A percentile compares a stretch with the other conserved stretches of the same genome.
phyloP scores from a whole-genome alignment of 331 rosid species.

The Rhamnella rubrinervis region DNA sequence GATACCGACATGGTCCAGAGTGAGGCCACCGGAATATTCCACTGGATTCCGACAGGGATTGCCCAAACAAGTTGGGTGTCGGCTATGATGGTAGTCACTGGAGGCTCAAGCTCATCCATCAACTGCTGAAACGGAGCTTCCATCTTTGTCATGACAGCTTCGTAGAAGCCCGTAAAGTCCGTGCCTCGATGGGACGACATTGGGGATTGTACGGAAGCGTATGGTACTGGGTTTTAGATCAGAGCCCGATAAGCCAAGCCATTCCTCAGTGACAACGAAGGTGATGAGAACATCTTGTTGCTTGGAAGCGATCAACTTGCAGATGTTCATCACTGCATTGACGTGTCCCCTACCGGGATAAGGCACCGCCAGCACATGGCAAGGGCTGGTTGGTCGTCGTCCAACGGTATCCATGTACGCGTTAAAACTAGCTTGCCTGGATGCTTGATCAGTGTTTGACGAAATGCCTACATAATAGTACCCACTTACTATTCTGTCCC shows the following conservation, averaged over 20 bases:
- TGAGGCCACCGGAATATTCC: slow-evolving; percentile 46
- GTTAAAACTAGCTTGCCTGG: no score
- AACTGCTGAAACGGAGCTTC: slow-evolving; percentile 45
- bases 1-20: slow-evolving; percentile 49
- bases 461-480: no score
- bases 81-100: slow-evolving; percentile 32
- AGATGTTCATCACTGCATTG: slow-evolving; percentile 56
- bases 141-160: slow-evolving; percentile 45
- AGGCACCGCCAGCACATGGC: slow-evolving; percentile 52
- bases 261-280: slow-evolving; percentile 51
- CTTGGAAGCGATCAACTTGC: slow-evolving; percentile 33
- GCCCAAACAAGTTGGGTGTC: slow-evolving; percentile 42
- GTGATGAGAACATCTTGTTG: slow-evolving; percentile 35
- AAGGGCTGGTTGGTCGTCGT: neutral
- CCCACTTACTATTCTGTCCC: no score
- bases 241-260: slow-evolving; percentile 41
- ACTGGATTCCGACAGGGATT: slow-evolving; percentile 16
- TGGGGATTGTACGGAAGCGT: slow-evolving; percentile 45
- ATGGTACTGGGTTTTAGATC: slow-evolving; percentile 39
- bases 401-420: neutral
- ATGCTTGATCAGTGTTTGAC: no score
- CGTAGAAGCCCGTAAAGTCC: slow-evolving; percentile 30
- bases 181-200: slow-evolving; percentile 43
- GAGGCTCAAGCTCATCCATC: slow-evolving; percentile 37
- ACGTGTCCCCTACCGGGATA: slow-evolving; percentile 57